These are phyloP conservation scores for Curvularia verruculosa DNA, from an alignment of 2,329 filamentous ascomycete species.

Conservation along the genomic window DNA sequence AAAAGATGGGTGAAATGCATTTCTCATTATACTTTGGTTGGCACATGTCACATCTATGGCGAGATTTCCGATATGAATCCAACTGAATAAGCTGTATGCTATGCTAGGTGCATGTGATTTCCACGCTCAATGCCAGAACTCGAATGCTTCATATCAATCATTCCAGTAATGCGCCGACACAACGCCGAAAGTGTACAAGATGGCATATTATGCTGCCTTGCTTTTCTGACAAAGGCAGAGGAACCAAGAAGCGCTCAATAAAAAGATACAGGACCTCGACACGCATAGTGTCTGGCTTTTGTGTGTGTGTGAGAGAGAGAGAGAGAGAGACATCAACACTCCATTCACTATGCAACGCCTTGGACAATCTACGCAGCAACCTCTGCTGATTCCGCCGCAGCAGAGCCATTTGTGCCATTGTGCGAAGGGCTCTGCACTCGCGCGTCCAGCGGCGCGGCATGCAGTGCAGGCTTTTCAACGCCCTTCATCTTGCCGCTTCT, in stretches of 20 bases:
- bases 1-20: no score
- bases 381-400: conserved; percentile 27
- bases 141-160: conserved; percentile 24
- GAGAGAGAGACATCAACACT: background rate
- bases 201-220: background rate
- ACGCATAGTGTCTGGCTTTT: background rate
- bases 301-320: no score
- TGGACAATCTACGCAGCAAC: conserved; percentile 19
- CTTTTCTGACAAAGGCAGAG: background rate
- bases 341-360: background rate
- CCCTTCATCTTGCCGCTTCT: conserved; percentile 60
- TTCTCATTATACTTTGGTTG: background rate
- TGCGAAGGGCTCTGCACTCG: conserved; percentile 56
- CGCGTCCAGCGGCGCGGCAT: conserved; percentile 80
- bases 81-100: conserved; percentile 17
- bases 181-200: conserved; percentile 10
- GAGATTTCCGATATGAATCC: conserved; percentile 1
- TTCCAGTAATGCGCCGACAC: conserved; percentile 26
- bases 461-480: conserved; percentile 75
- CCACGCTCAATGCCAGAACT: conserved; percentile 21
- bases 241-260: background rate
- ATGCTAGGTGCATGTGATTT: conserved; percentile 30
- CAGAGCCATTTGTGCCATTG: conserved; percentile 32
- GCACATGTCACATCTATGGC: background rate
- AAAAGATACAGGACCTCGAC: background rate